Evolutionary conservation across 495 filamentous ascomycete genomes (phyloP).

Genomic region (Copromyces sp.): DNA sequence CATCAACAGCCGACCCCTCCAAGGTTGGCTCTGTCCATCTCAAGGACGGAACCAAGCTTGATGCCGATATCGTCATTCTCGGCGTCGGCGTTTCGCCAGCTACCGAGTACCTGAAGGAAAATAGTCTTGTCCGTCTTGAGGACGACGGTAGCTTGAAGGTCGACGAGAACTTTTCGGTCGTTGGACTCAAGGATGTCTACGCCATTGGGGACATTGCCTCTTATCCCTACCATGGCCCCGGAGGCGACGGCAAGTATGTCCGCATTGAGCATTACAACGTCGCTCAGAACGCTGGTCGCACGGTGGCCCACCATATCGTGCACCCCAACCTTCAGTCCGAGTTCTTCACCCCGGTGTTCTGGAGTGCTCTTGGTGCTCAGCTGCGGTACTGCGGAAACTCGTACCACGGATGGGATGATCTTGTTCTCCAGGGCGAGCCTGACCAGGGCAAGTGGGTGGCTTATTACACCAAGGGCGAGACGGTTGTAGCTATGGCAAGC

Average conservation of each 20-base stretch:
- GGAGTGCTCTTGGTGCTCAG: constrained; percentile 84
- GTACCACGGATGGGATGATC: constrained; percentile 67
- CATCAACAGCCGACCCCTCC: constrained; percentile 50
- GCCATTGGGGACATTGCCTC: constrained; percentile 95
- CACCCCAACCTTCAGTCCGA: constrained; percentile 50
- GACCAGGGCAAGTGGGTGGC: constrained; percentile 79
- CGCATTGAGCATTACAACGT: constrained; percentile 98
- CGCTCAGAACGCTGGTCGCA: constrained; percentile 81
- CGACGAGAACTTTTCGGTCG: constrained; percentile 66
- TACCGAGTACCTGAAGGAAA: constrained; percentile 75
- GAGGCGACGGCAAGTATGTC: constrained; percentile 53
- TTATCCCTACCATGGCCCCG: constrained; percentile 86
- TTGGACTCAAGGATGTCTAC: constrained; percentile 68
- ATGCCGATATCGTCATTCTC: constrained; percentile 82
- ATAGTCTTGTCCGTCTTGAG: constrained; percentile 53
- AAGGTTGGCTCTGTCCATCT: constrained; percentile 72
- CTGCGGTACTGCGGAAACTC: constrained; percentile 89
- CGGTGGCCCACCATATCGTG: constrained; percentile 63
- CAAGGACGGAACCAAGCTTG: constrained; percentile 76
- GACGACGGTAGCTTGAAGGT: constrained; percentile 73
- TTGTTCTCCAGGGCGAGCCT: constrained; percentile 65
- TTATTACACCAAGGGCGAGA: constrained; percentile 80
- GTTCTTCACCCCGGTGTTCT: constrained; percentile 87
- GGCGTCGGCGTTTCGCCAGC: constrained; percentile 83
- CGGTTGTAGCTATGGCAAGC: constrained; percentile 81